Percentiles rank a stretch among this genome's conserved stretches.
phyloP scores from a whole-genome alignment of 1,284 basidiomycete genomes.

The Boletus putidus region DNA sequence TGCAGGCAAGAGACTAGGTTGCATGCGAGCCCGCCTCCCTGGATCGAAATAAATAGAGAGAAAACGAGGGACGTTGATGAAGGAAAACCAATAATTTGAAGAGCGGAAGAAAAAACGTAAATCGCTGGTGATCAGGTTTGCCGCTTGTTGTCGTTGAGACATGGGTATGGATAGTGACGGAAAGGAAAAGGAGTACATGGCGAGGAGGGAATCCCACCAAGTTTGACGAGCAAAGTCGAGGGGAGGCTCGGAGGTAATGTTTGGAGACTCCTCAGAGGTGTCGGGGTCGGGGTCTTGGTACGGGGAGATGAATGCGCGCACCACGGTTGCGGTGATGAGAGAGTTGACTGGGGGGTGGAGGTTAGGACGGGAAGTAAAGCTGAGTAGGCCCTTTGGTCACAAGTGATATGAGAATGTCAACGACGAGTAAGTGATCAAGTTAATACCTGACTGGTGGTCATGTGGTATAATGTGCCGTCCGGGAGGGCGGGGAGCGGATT shows the following conservation, averaged over 20 bases:
- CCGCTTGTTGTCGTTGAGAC: slow-evolving; percentile 47
- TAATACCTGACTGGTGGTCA: slow-evolving; percentile 36
- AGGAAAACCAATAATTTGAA: slow-evolving; percentile 72
- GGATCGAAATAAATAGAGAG: slow-evolving; percentile 59
- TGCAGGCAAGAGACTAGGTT: slow-evolving; percentile 64
- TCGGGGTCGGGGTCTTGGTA: slow-evolving; percentile 39
- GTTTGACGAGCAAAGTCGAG: slow-evolving; percentile 64
- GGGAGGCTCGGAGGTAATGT: slow-evolving; percentile 54
- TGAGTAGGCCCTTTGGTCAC: slow-evolving; percentile 28
- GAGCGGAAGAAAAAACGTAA: slow-evolving; percentile 62
- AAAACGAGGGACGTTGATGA: slow-evolving; percentile 68
- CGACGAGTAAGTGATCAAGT: slow-evolving; percentile 25
- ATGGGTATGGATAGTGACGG: slow-evolving; percentile 39
- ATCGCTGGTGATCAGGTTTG: slow-evolving; percentile 52
- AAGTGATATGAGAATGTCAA: slow-evolving; percentile 30
- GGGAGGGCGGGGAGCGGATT: slow-evolving; percentile 7
- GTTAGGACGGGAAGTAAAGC: slow-evolving; percentile 7
- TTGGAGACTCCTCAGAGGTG: slow-evolving; percentile 24
- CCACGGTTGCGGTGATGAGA: background rate
- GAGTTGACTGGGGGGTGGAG: slow-evolving; percentile 1
- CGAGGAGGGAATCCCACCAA: slow-evolving; percentile 74
- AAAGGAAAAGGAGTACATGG: slow-evolving; percentile 49
- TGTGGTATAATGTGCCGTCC: slow-evolving; percentile 12
- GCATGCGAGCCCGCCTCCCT: slow-evolving; percentile 53
- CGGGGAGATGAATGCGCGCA: slow-evolving; percentile 11